phyloP scores from a whole-genome alignment of 495 filamentous ascomycete species.

The Aspergillus sparsus region DNA sequence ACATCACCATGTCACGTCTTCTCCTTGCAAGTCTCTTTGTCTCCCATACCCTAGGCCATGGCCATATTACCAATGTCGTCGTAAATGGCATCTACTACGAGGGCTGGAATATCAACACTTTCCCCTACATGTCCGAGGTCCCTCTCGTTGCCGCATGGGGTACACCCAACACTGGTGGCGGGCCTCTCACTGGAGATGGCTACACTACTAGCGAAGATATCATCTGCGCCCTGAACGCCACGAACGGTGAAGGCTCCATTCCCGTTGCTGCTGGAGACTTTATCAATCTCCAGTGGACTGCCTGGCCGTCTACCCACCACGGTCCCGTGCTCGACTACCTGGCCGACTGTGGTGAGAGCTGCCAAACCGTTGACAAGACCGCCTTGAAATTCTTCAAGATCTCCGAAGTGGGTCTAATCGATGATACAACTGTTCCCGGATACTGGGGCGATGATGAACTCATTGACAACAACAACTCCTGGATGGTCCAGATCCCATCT shows the following conservation, averaged over 20 bases:
- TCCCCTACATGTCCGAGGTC: constrained; percentile 29
- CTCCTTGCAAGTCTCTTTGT: constrained; percentile 17
- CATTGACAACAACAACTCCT: constrained; percentile 60
- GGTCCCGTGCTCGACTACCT: constrained; percentile 71
- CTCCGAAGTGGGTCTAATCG: constrained; percentile 55
- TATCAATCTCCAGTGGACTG: constrained; percentile 57
- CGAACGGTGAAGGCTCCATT: constrained; percentile 47
- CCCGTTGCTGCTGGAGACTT: constrained; percentile 50
- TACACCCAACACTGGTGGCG: constrained; percentile 51
- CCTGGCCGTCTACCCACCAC: constrained; percentile 61
- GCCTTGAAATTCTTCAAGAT: constrained; percentile 70
- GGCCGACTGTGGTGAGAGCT: constrained; percentile 61
- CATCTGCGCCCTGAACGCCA: constrained; percentile 59
- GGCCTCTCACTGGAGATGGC: constrained; percentile 50
- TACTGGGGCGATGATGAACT: constrained; percentile 62
- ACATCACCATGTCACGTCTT: background rate
- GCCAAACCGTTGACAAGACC: constrained; percentile 58
- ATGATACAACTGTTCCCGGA: constrained; percentile 45
- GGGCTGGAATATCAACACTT: constrained; percentile 30
- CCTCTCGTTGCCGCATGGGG: constrained; percentile 52
- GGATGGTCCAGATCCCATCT: constrained; percentile 63
- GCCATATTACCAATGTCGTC: constrained; percentile 53
- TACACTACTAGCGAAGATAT: constrained; percentile 52
- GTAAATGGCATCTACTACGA: constrained; percentile 49
- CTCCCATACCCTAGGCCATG: constrained; percentile 50